Percentiles rank a stretch among this genome's conserved stretches.
Evolutionary conservation across 1,139 yeast species (phyloP).

Genomic region (Hyphopichia pseudoburtonii): DNA sequence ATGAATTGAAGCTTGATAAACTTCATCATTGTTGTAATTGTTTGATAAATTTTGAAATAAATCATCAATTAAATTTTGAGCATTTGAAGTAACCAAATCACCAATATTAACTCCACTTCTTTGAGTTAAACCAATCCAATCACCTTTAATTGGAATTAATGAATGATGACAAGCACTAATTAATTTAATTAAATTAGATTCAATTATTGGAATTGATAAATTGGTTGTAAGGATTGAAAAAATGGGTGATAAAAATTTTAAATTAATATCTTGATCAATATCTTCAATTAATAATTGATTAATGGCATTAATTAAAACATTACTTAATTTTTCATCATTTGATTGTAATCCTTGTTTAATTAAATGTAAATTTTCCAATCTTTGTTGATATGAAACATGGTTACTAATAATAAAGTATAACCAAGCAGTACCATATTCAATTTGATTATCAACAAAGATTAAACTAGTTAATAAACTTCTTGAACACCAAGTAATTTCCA

Average conservation of each 20-base stretch:
- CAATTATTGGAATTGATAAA: slow-evolving; percentile 22
- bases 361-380: slow-evolving; percentile 28
- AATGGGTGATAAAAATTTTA: slow-evolving; percentile 36
- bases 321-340: slow-evolving; percentile 19
- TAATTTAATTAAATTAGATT: slow-evolving; percentile 35
- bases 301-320: slow-evolving; percentile 16
- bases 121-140: slow-evolving; percentile 82
- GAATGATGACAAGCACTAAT: slow-evolving; percentile 59
- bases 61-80: slow-evolving; percentile 35
- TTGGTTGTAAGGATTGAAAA: slow-evolving; percentile 46
- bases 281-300: slow-evolving; percentile 13
- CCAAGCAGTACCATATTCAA: slow-evolving; percentile 38
- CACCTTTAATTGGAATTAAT: slow-evolving; percentile 42
- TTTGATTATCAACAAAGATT: slow-evolving; percentile 8
- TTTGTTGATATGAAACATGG: slow-evolving; percentile 31
- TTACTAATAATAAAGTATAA: slow-evolving; percentile 41
- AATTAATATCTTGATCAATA: slow-evolving; percentile 15
- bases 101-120: slow-evolving; percentile 67
- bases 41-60: slow-evolving; percentile 2
- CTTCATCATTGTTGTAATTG: slow-evolving; percentile 3
- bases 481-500: slow-evolving; percentile 55
- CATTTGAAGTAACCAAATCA: slow-evolving; percentile 42
- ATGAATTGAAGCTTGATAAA: slow-evolving; percentile 49
- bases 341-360: slow-evolving; percentile 22
- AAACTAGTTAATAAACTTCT: slow-evolving; percentile 35